Evolutionary conservation across 441 rosid species (phyloP), one percentile per base, ranked within the genome.

Genomic region (Croton laevigatus): DNA sequence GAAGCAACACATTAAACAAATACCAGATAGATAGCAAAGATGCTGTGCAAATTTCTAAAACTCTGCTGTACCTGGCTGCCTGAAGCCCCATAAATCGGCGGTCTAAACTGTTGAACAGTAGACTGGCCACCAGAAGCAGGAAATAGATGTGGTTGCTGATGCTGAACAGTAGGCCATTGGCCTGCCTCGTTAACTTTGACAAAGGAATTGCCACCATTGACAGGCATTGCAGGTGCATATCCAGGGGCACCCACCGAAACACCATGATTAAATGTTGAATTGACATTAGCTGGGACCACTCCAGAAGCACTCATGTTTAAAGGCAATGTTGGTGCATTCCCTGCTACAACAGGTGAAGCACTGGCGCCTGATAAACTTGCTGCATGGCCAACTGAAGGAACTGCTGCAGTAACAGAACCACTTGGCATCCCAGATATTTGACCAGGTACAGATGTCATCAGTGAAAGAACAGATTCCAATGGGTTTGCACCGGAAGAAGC

Each of bases 381-480:
- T 37, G 74, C 48, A 69, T 71, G 78, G 53, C 74, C 76, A 46
- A 70, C 68, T 55, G 81, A 19, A 66, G 80, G 77, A 63, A 80
- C 66, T 44, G 67, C 49, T 40, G 76, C 66, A 71, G 71, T 74
- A 77, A 74, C 82, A 69, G 77, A 61, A 64, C 80, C 75, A 46
- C 80, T 73, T 52, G 85, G 68, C 69, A 70, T 65, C 69, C 86
- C 89, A 40, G 86, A 77, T 19, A 57, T 58, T 61, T 80, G 87
- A 79, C 82, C 84, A 46, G 88, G 82, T 57, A 73, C 78, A 17
- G 96, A 74, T 62, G 89, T 73, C 64, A 94, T 80, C 66, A 79
- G 90, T n/a, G 91, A 91, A 57, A 96, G 82, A 81, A 87, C 89
- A 76, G 96, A 90, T 70, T 91, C 97, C 73, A 96, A 64, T 44